A percentile compares a stretch with the other conserved stretches of the same genome.
Evolutionary conservation across 306 rosid species (phyloP).

Genomic region (Fragaria vesca): DNA sequence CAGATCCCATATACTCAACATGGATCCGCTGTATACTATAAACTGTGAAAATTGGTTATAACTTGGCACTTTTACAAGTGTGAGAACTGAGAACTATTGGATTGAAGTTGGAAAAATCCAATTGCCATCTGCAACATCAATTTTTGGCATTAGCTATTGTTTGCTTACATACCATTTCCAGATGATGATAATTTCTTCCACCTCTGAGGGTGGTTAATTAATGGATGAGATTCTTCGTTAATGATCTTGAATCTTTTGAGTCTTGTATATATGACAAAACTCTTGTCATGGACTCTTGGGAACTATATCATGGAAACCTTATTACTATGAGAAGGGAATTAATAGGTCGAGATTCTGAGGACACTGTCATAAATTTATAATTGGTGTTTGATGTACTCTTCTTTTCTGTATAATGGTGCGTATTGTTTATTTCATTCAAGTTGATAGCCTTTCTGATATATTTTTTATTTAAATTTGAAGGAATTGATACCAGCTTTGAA

Average conservation of each 20-base stretch:
- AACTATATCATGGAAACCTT: not conserved
- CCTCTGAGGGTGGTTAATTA: not conserved
- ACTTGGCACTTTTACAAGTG: not conserved
- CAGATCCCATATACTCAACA: not conserved
- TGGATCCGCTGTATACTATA: not conserved
- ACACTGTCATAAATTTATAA: not conserved
- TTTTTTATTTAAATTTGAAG: constrained; percentile 26
- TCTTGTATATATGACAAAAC: not conserved
- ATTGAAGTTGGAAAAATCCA: not conserved
- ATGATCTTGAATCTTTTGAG: not conserved
- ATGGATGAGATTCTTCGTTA: not conserved
- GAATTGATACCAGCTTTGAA: constrained; percentile 35
- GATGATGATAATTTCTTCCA: not conserved
- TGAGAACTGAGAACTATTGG: not conserved
- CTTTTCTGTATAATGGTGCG: not conserved
- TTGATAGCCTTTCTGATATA: not conserved
- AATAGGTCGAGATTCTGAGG: not conserved
- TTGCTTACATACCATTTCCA: not conserved
- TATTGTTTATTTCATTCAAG: not conserved
- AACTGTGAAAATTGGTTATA: not conserved
- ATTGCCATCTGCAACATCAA: not conserved
- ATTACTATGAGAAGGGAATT: not conserved
- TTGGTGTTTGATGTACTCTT: not conserved
- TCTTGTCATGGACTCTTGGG: not conserved
- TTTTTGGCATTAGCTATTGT: not conserved